Conservation (phyloP, 331 rosid species). For the Telfairia occidentalis region DNA sequence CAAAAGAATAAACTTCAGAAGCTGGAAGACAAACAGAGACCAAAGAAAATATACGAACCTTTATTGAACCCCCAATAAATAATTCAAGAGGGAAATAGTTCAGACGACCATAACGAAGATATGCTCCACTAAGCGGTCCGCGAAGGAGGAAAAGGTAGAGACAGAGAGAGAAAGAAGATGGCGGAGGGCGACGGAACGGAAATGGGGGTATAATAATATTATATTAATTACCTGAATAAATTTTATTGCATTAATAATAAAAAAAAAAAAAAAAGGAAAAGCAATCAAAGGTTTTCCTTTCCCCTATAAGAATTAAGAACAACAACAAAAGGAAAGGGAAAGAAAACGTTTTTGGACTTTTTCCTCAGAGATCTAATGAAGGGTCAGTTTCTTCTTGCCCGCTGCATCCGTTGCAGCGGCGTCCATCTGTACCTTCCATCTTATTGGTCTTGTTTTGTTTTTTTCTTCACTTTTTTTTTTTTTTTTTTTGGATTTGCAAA, state of each 20-base stretch:
- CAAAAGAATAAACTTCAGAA: background rate
- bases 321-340: background rate
- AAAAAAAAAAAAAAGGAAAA: background rate
- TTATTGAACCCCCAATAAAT: constrained; percentile 4
- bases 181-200: background rate
- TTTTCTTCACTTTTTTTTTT: background rate
- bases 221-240: constrained; percentile 5
- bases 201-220: background rate
- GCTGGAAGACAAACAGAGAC: background rate
- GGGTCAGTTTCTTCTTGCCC: constrained; percentile 8
- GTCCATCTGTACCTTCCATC: constrained; percentile 11
- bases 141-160: background rate
- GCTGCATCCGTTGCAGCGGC: constrained; percentile 5
- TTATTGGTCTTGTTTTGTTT: too few species aligned
- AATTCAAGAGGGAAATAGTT: constrained; percentile 14
- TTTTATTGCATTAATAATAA: background rate
- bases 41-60: constrained; percentile 30
- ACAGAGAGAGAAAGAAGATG: constrained; percentile 6
- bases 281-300: background rate
- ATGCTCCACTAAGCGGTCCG: constrained; percentile 12
- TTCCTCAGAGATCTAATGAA: constrained; percentile 1
- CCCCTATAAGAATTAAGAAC: background rate
- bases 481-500: background rate
- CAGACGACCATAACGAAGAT: constrained; percentile 36
- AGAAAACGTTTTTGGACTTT: background rate